Base-by-base conservation (phyloP, 1,284 basidiomycete genomes). In the Ganoderma multipileum region DNA sequence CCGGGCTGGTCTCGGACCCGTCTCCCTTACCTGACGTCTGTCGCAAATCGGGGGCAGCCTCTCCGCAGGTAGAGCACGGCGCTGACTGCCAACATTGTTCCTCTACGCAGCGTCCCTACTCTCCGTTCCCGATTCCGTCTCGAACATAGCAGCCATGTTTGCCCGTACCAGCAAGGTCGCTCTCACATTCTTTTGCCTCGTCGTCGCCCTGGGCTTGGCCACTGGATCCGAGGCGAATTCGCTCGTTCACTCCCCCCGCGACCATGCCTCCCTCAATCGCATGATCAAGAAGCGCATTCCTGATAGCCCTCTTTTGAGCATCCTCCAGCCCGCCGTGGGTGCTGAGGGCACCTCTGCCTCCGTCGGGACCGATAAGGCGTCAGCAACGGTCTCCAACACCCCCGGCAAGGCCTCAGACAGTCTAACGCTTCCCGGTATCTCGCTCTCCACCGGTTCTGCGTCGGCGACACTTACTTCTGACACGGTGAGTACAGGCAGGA, bases 261-360 rank as follows among this genome's bases (percentile, higher is more conserved):
- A 85, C 78, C 90, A 92, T 81, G 83, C 76, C 62, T 81, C 82
- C 75, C 80, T 91, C 73, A 87, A 87, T 74, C 90, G 92, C 72
- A 81, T 94, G 78, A 78, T 93, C 73, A 91, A 84, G 81, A 92
- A 91, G 78, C 90, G 92, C 62, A 75, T 81, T 6, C 81, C 82
- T 12, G 39, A 70, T 50, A 55, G 42, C 39, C 57, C 28, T 64
- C 9, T 64, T 60, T 64, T 73, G 60, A 50, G 26, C 26, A 54
- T 44, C 47, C 2, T 68, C 28, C 33, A 33, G 33, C 70, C 67
- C 61, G 61, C 69, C 64, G 64, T 71, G 65, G 67, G 73, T 66
- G 73, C 73, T 14, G 74, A 66, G 14, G 63, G 62, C 18, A 67
- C 73, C 63, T 75, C 78, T 14, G 63, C 55, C 50, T 62, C 50